Conservation (phyloP, 495 filamentous ascomycete genomes). For the Beverwykella pulmonaria region DNA sequence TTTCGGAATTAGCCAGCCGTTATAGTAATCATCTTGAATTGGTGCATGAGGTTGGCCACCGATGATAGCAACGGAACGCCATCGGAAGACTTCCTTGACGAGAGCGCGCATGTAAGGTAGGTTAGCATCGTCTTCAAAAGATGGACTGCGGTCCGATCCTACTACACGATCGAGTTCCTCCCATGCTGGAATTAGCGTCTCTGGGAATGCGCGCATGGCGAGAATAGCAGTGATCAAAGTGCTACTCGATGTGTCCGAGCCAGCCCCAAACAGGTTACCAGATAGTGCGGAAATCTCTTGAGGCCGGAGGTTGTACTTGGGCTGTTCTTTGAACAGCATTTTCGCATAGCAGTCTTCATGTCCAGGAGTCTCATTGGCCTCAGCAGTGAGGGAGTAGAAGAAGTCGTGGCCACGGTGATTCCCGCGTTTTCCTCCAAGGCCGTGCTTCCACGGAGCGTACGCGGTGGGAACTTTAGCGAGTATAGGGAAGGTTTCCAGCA, state of each 20-base stretch:
- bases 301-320: conserved; percentile 46
- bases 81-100: conserved; percentile 46
- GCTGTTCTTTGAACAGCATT: conserved; percentile 46
- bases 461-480: conserved; percentile 48
- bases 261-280: conserved; percentile 43
- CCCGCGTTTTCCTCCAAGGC: conserved; percentile 43
- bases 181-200: conserved; percentile 40
- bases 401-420: conserved; percentile 42
- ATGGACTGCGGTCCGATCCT: conserved; percentile 40
- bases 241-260: conserved; percentile 39
- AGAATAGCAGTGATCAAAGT: conserved; percentile 45
- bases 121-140: conserved; percentile 40
- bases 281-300: conserved; percentile 47
- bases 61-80: conserved; percentile 46
- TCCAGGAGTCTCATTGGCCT: conserved; percentile 43
- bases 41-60: conserved; percentile 47
- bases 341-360: conserved; percentile 48
- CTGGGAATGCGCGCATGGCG: conserved; percentile 45
- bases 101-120: conserved; percentile 44
- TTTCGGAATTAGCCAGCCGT: conserved; percentile 45
- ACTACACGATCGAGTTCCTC: conserved; percentile 46
- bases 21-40: conserved; percentile 43
- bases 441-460: conserved; percentile 48
- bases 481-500: conserved; percentile 24
- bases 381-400: conserved; percentile 50